Evolutionary conservation across 371 early-diverging fungal species (phyloP), one percentile per base, ranked within the genome.

Genomic region (Mortierella polycephala): DNA sequence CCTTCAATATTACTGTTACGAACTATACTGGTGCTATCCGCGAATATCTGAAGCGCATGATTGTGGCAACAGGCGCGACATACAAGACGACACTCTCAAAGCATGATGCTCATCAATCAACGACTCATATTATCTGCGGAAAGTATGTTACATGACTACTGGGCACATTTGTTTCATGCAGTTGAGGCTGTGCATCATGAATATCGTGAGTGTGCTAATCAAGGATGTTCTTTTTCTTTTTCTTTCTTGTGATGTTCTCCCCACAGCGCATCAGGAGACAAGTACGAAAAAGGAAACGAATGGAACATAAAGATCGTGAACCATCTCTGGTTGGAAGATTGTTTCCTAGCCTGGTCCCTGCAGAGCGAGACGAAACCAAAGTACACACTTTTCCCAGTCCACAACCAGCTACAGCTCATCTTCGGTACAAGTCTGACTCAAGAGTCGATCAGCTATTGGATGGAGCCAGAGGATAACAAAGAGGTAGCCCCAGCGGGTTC

Each of bases 261-360:
- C 39, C 9, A 14, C 49, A 85, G 87, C 41, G 84, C 85, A 2
- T 74, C 69, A 5, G 91, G 93, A 21, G 84, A 85, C 39, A 96
- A 96, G 76, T 93, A 88, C 67, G 63, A 62, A 45, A 80, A 76
- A 51, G 92, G 92, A 0, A 53, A 81, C 11, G 82, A 87, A 41
- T 91, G 90, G 87, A 87, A 90, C 63, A 74, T 93, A 5, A 74
- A 85, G 16, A 79, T 92, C 3, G 90, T 95, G n/a, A 96, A 96
- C 75, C 96, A 96, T 81, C 57, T 94, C 10, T 96, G 96, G 96
- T 74, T 96, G 0, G 96, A 96, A 80, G 93, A 93, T 39, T 88
- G 90, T 61, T 92, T 82, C 70, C 85, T 85, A 51, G 66, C 81
- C 20, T 92, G 91, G 92, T 63, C 74, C 44, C 62, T 82, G 39